Percentiles rank a stretch among this genome's conserved stretches.
These are phyloP conservation scores for Lactarius akahatsu DNA, from an alignment of 768 basidiomycete genomes.

Conservation along the genomic window DNA sequence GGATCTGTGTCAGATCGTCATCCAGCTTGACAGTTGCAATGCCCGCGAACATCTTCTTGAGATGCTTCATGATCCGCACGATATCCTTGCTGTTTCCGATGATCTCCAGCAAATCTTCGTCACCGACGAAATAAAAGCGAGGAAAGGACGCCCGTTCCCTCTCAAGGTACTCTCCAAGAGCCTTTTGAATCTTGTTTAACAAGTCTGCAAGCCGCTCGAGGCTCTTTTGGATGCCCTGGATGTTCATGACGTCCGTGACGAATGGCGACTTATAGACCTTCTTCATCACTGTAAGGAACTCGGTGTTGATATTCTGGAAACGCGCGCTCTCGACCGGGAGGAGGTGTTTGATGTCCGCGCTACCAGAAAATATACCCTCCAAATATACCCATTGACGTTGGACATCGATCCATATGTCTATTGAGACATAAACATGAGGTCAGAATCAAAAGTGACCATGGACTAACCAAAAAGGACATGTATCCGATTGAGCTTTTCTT, in stretches of 20 bases:
- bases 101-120: conserved; percentile 97
- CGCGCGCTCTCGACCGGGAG: conserved; percentile 96
- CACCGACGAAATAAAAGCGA: conserved; percentile 99
- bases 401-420: conserved; percentile 99
- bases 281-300: conserved; percentile 98
- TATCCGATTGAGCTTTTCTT: conserved; percentile 93
- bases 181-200: conserved; percentile 98
- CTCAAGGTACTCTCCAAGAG: conserved; percentile 97
- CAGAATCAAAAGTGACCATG: neutral
- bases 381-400: conserved; percentile 99
- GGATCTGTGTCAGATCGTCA: conserved; percentile 83
- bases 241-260: conserved; percentile 94
- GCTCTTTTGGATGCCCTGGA: conserved; percentile 94
- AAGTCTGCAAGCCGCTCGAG: conserved; percentile 95
- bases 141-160: conserved; percentile 97
- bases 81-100: conserved; percentile 99
- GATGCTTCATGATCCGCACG: conserved; percentile 95
- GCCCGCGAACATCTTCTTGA: conserved; percentile 99
- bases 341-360: conserved; percentile 98
- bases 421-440: conserved; percentile 18
- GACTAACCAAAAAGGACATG: conserved; percentile 91
- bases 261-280: conserved; percentile 99
- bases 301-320: conserved; percentile 97
- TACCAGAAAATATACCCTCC: conserved; percentile 99
- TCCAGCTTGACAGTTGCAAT: conserved; percentile 87